These are phyloP conservation scores for Arthroderma uncinatum DNA, from an alignment of 2,329 filamentous ascomycete species.

Conservation along the genomic window DNA sequence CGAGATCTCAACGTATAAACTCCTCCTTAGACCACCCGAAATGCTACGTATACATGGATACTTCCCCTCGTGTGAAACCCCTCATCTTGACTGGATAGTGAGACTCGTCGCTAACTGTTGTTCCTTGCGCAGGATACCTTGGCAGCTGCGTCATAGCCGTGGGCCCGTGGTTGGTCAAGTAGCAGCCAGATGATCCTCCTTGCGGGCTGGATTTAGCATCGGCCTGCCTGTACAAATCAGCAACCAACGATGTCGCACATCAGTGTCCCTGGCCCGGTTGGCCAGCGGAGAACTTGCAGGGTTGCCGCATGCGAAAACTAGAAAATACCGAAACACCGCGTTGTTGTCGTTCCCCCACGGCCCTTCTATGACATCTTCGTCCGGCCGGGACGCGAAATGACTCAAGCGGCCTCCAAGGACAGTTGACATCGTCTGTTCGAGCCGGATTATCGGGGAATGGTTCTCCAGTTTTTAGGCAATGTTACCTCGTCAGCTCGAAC, in stretches of 20 bases:
- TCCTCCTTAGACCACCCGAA: not conserved
- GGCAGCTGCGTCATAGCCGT: constrained; percentile 5
- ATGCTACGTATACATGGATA: constrained; percentile 5
- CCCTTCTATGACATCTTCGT: not conserved
- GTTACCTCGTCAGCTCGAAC: not conserved
- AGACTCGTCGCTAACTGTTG: not conserved
- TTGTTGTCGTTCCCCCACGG: not conserved
- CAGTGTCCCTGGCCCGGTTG: not conserved
- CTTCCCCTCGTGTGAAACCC: not conserved
- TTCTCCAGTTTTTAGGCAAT: not conserved
- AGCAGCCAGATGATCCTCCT: not conserved
- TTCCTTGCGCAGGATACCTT: constrained; percentile 1
- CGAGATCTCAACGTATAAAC: not conserved
- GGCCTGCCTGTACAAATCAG: not conserved
- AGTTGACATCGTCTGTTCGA: not conserved
- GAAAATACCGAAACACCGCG: not conserved
- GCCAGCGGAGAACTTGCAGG: not conserved
- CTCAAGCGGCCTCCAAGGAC: not conserved
- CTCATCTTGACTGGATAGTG: not conserved
- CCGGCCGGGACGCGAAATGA: not conserved
- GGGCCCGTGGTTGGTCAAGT: not conserved
- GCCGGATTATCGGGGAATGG: not conserved
- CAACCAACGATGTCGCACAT: not conserved
- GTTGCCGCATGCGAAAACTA: not conserved
- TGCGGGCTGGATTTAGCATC: not conserved